Evolutionary conservation across 2,329 filamentous ascomycete species (phyloP).

Genomic region (Rhynchosporium agropyri): DNA sequence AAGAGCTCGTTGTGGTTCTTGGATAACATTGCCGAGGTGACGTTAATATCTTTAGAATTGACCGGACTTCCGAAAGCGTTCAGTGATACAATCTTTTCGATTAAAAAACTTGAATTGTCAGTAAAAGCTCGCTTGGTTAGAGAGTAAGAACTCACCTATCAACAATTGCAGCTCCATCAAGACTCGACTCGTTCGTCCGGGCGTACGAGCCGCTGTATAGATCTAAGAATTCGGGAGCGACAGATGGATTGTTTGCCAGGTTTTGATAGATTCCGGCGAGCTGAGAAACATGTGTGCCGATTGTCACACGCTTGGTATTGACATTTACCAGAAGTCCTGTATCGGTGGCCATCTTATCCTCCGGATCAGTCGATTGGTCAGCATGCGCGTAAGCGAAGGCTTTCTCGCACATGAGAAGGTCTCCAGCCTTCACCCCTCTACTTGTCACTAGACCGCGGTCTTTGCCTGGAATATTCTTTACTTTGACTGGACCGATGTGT

Average conservation of each 20-base stretch:
- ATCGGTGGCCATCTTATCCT: neutral
- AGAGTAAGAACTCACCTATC: slow-evolving; percentile 34
- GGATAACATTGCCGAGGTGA: slow-evolving; percentile 32
- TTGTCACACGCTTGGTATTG: slow-evolving; percentile 10
- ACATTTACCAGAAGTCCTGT: slow-evolving; percentile 14
- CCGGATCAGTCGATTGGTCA: neutral
- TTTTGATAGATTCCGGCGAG: slow-evolving; percentile 42
- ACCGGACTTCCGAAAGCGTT: slow-evolving; percentile 49
- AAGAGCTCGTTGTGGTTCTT: slow-evolving; percentile 1
- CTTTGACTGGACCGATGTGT: slow-evolving; percentile 47
- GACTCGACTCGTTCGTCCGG: neutral
- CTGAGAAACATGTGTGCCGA: slow-evolving; percentile 15
- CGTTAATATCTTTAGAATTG: slow-evolving; percentile 31
- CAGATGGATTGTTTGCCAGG: slow-evolving; percentile 43
- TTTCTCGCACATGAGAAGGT: slow-evolving; percentile 59
- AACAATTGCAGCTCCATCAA: slow-evolving; percentile 34
- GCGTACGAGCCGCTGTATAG: slow-evolving; percentile 39
- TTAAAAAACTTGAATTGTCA: slow-evolving; percentile 52
- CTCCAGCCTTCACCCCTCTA: slow-evolving; percentile 49
- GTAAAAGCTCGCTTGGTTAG: neutral
- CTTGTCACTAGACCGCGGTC: slow-evolving; percentile 57
- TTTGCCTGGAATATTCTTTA: slow-evolving; percentile 46
- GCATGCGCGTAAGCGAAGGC: slow-evolving; percentile 46
- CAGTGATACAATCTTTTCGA: slow-evolving; percentile 47
- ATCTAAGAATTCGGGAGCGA: slow-evolving; percentile 39